Conservation (phyloP, 2,329 filamentous ascomycete genomes). For the Colletotrichum sp. region DNA sequence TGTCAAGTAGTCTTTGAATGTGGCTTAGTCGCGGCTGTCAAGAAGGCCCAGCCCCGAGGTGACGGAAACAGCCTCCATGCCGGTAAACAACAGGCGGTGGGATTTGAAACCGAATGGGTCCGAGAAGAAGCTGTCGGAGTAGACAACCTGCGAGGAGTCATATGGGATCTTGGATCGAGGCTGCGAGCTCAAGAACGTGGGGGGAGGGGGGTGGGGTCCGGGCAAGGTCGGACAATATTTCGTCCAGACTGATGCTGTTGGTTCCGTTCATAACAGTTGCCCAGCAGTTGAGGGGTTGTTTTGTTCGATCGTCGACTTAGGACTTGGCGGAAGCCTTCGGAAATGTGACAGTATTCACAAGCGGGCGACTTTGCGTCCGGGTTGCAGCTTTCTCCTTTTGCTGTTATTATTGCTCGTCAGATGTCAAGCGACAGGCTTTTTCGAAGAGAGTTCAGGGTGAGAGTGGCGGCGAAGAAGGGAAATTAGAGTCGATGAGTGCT, state of each 20-base stretch:
- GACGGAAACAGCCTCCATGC: not conserved
- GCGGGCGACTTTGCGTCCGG: not conserved
- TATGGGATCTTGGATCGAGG: not conserved
- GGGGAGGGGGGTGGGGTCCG: not conserved
- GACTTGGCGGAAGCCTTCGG: not conserved
- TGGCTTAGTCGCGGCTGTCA: not conserved
- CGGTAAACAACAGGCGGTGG: not conserved
- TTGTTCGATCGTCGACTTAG: not conserved
- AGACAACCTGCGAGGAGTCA: not conserved
- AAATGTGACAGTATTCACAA: not conserved
- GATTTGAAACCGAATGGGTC: not conserved
- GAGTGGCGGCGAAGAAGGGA: not conserved
- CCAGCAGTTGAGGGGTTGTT: not conserved
- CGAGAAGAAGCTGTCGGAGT: not conserved
- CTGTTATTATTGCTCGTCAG: not conserved
- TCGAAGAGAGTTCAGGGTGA: not conserved
- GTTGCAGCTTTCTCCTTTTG: not conserved
- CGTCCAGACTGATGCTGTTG: not conserved
- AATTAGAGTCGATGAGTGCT: not conserved
- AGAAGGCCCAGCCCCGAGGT: not conserved
- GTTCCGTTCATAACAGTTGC: not conserved
- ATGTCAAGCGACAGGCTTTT: not conserved
- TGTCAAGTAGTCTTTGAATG: not conserved
- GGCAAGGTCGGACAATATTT: not conserved
- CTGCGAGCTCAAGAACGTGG: not conserved